phyloP scores from a whole-genome alignment of 192 early-diverging fungal species.

The Chytriomyces hyalinus region DNA sequence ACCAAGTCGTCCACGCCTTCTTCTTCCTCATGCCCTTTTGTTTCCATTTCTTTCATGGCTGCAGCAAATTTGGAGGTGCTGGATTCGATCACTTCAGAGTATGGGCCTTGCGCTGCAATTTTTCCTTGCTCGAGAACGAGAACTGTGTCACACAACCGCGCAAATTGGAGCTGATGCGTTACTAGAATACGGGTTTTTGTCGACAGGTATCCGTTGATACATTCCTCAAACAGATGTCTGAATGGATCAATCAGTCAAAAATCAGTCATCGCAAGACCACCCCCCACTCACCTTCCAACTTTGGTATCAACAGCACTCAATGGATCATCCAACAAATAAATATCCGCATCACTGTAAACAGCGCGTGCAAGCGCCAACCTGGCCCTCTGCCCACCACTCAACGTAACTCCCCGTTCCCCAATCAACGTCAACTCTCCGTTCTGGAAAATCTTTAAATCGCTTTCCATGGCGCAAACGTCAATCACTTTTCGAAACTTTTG shows the following conservation, averaged over 20 bases:
- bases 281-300: conserved; percentile 38
- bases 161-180: conserved; percentile 42
- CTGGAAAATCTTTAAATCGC: conserved; percentile 44
- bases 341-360: conserved; percentile 50
- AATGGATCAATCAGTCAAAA: background rate
- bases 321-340: conserved; percentile 57
- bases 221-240: conserved; percentile 50
- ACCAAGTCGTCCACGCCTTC: conserved; percentile 15
- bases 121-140: conserved; percentile 33
- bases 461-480: conserved; percentile 49
- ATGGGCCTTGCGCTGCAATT: conserved; percentile 31
- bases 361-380: conserved; percentile 55
- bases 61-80: conserved; percentile 9
- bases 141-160: background rate
- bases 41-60: conserved; percentile 14
- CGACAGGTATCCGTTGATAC: conserved; percentile 45
- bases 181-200: conserved; percentile 30
- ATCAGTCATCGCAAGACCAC: background rate
- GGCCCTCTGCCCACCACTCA: conserved; percentile 56
- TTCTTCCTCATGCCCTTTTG: background rate
- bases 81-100: conserved; percentile 19
- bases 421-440: conserved; percentile 45
- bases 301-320: conserved; percentile 54
- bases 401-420: conserved; percentile 44
- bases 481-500: conserved; percentile 47